phyloP scores from a whole-genome alignment of 2,329 filamentous ascomycete genomes.

The Calcarisporium arbuscula region DNA sequence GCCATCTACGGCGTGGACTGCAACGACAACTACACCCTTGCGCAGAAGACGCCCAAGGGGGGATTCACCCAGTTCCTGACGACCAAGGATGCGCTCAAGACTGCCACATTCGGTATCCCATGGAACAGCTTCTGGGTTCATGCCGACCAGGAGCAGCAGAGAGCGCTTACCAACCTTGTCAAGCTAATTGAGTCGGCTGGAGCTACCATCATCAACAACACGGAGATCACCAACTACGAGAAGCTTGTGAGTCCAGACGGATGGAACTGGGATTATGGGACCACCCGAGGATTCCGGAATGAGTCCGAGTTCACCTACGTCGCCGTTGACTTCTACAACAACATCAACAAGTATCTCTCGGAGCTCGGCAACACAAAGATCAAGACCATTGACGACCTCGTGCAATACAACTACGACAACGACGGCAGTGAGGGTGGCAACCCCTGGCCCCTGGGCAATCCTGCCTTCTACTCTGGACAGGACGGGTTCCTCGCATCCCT shows the following conservation, averaged over 20 bases:
- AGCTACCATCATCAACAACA: conserved; percentile 62
- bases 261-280: conserved; percentile 72
- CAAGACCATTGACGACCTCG: conserved; percentile 56
- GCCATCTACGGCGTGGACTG: conserved; percentile 60
- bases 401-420: conserved; percentile 58
- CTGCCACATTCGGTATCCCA: conserved; percentile 62
- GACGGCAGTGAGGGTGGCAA: conserved; percentile 61
- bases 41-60: conserved; percentile 47
- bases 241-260: conserved; percentile 57
- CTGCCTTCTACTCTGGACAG: conserved; percentile 64
- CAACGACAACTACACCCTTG: conserved; percentile 59
- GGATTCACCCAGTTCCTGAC: conserved; percentile 55
- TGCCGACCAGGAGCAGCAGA: conserved; percentile 48
- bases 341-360: conserved; percentile 55
- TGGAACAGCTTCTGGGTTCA: conserved; percentile 66
- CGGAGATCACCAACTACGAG: conserved; percentile 59
- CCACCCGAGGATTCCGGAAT: conserved; percentile 55
- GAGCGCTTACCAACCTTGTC: conserved; percentile 41
- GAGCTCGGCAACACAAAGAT: conserved; percentile 57
- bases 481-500: conserved; percentile 62
- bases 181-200: conserved; percentile 52
- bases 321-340: conserved; percentile 63
- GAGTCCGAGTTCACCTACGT: conserved; percentile 69
- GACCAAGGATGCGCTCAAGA: conserved; percentile 46
- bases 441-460: conserved; percentile 45